Conservation (phyloP, 257 asterid genomes). For the Cordia subcordata region DNA sequence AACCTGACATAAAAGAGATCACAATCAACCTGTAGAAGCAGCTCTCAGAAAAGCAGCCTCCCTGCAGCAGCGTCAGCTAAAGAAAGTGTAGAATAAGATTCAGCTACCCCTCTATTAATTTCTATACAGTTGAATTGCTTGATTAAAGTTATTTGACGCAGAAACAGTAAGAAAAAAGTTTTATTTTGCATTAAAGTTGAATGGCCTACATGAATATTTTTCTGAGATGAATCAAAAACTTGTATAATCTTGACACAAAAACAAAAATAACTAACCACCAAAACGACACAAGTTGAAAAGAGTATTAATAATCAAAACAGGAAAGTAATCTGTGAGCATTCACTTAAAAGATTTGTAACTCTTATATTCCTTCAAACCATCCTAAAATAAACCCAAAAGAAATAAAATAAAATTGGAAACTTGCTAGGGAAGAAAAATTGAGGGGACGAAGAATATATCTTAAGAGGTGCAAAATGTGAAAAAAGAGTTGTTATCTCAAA, state of each 20-base stretch:
- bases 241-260: constrained; percentile 32
- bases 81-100: not conserved
- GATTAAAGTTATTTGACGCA: not conserved
- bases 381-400: not conserved
- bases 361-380: too few relatives aligned
- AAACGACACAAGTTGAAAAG: constrained; percentile 16
- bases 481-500: constrained; percentile 2
- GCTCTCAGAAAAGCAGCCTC: constrained; percentile 6
- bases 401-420: too few relatives aligned
- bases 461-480: constrained; percentile 13
- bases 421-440: not conserved
- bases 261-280: constrained; percentile 22
- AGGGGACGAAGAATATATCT: not conserved
- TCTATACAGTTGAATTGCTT: not conserved
- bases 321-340: not conserved
- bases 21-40: constrained; percentile 13
- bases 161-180: too few relatives aligned
- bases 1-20: constrained; percentile 2
- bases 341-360: not conserved
- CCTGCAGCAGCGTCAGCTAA: constrained; percentile 3
- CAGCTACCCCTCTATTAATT: not conserved
- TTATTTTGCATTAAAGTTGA: not conserved
- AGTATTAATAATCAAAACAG: not conserved
- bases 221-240: constrained; percentile 8
- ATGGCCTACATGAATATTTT: constrained; percentile 10